Evolutionary conservation across 2,329 filamentous ascomycete species (phyloP).

Genomic region (Aspergillus hortae): DNA sequence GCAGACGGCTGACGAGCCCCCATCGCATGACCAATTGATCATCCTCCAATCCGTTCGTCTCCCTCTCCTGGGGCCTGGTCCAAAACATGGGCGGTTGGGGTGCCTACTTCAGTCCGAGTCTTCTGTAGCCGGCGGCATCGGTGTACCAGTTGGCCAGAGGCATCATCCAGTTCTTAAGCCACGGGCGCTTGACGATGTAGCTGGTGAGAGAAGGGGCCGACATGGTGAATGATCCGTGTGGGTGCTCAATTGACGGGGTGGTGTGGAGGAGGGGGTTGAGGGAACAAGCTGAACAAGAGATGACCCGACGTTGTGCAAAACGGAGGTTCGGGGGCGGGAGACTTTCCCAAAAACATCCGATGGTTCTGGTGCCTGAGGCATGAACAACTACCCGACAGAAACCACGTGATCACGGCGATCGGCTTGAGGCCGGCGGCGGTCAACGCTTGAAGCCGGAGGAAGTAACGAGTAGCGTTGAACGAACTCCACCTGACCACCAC

Average conservation of each 20-base stretch:
- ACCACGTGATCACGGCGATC: slow-evolving; percentile 3
- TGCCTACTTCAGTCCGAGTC: slow-evolving; percentile 81
- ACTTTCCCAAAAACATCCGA: slow-evolving; percentile 27
- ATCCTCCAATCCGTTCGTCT: neutral
- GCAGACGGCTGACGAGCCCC: neutral
- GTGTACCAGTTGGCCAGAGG: slow-evolving; percentile 86
- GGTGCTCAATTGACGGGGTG: slow-evolving; percentile 28
- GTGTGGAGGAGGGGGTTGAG: slow-evolving; percentile 24
- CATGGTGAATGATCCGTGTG: slow-evolving; percentile 50
- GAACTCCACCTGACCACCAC: slow-evolving; percentile 21
- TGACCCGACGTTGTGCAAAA: slow-evolving; percentile 40
- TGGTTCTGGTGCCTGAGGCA: slow-evolving; percentile 15
- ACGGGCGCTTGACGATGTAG: slow-evolving; percentile 78
- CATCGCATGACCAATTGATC: neutral
- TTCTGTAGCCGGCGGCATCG: slow-evolving; percentile 85
- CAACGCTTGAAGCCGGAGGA: slow-evolving; percentile 11
- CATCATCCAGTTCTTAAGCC: slow-evolving; percentile 73
- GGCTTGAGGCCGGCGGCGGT: slow-evolving; percentile 15
- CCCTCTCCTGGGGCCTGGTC: slow-evolving; percentile 10
- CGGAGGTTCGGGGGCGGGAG: slow-evolving; percentile 30
- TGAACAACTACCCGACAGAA: neutral
- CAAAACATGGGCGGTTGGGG: slow-evolving; percentile 14
- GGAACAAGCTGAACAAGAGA: slow-evolving; percentile 31
- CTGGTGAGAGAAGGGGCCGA: slow-evolving; percentile 69
- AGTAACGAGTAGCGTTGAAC: neutral